phyloP scores from a whole-genome alignment of 495 filamentous ascomycete genomes.

The Pyrenopolyporus hunteri region DNA sequence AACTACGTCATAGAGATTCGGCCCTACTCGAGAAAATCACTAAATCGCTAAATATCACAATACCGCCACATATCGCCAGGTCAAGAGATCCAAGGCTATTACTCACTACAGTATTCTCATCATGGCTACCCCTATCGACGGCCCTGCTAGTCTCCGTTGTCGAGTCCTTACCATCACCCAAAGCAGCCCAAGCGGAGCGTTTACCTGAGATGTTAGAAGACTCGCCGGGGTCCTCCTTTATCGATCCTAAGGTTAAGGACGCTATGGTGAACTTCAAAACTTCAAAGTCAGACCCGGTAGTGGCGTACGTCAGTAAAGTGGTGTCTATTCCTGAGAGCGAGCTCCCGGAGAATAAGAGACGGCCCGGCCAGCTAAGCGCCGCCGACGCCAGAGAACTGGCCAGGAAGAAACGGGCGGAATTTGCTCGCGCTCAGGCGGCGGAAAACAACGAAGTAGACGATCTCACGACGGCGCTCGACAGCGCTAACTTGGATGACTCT shows the following conservation, averaged over 20 bases:
- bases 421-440: slow-evolving; percentile 68
- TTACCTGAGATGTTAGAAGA: slow-evolving; percentile 77
- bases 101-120: slow-evolving; percentile 81
- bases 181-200: slow-evolving; percentile 78
- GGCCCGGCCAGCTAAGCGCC: slow-evolving; percentile 72
- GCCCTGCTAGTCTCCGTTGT: slow-evolving; percentile 91
- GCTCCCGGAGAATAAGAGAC: slow-evolving; percentile 77
- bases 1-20: slow-evolving; percentile 66
- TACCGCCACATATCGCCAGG: slow-evolving; percentile 82
- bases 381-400: slow-evolving; percentile 90
- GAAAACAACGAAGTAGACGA: slow-evolving; percentile 38
- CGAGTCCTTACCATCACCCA: slow-evolving; percentile 89
- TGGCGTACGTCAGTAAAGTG: slow-evolving; percentile 99
- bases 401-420: slow-evolving; percentile 85
- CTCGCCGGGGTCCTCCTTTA: slow-evolving; percentile 76
- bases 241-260: slow-evolving; percentile 70
- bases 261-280: slow-evolving; percentile 84
- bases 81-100: slow-evolving; percentile 84
- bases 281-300: slow-evolving; percentile 71
- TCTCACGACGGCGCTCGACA: slow-evolving; percentile 43
- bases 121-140: slow-evolving; percentile 93
- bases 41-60: slow-evolving; percentile 82
- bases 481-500: slow-evolving; percentile 54
- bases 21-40: slow-evolving; percentile 90
- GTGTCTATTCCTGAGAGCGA: slow-evolving; percentile 92